Base-by-base conservation (phyloP, 345 rosid genomes). In the Populus davidiana region DNA sequence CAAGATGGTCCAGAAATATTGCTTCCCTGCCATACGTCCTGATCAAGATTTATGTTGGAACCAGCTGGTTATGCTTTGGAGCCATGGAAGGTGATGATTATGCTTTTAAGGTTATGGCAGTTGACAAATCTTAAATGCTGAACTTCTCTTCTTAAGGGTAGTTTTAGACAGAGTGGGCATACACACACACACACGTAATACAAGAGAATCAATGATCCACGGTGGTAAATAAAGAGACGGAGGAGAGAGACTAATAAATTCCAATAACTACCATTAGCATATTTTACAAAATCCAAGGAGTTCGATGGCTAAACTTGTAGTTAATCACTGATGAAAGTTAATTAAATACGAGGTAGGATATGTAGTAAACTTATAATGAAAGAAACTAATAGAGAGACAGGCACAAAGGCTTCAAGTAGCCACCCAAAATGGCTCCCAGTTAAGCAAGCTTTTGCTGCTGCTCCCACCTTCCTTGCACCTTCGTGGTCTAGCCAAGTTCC, bases 391-490 rank as follows among this genome's bases (percentile, higher is more conserved):
- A 75, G 3, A 56, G 44, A 16, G 35, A 14, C 1, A 23, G 47
- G 1, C 7, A 20, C 18, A 14, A 20, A 20, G 11, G 29, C 27
- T 62, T 62, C 16, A 79, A 62, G 78, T 69, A 16, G 82, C 78
- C 74, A 79, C 82, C 69, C 65, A 74, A 63, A 69, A 74, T 25
- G 67, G 71, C 67, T 70, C 66, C 77, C 71, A 72, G 61, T 23
- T 43, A 23, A 67, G 59, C 70, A 81, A 31, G 31, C 38, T 47
- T 41, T 72, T 61, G 70, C 3, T 68, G 31, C 75, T 70, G 69
- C 74, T 77, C 56, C 64, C 80, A 61, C 70, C 69, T 70, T 77
- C 75, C 41, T 69, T 77, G 70, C 80, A 77, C 39, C 78, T 23
- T 39, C 75, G 49, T 54, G 56, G 49, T 38, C 74, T 67, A 6